These are phyloP conservation scores for Pichia sp. DNA, from an alignment of 1,139 yeast species.

Conservation along the genomic window DNA sequence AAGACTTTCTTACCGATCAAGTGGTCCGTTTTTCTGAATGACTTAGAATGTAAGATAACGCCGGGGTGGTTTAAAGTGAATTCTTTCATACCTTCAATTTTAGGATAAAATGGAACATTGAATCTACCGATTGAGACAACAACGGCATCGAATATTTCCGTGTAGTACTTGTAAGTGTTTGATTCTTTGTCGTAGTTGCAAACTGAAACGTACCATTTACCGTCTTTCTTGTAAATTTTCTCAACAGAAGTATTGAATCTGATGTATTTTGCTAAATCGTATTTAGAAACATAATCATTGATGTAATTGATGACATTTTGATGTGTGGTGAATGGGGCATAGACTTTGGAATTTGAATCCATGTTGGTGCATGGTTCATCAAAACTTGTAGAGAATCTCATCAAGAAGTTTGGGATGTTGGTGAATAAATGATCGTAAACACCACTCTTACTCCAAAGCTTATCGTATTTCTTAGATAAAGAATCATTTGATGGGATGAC, in stretches of 20 bases:
- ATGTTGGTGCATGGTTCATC: conserved; percentile 7
- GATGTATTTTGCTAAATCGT: conserved; percentile 36
- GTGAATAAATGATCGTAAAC: conserved; percentile 44
- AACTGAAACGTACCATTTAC: conserved; percentile 23
- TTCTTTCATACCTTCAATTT: conserved; percentile 41
- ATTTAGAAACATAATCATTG: conserved; percentile 32
- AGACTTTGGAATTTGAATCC: conserved; percentile 36
- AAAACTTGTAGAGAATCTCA: conserved; percentile 39
- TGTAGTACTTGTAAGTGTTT: conserved; percentile 32
- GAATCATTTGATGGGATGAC: not conserved
- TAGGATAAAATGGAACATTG: conserved; percentile 46
- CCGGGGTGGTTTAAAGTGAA: conserved; percentile 38
- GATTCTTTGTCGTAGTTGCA: conserved; percentile 21
- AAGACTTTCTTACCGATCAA: conserved; percentile 43
- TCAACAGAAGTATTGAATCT: conserved; percentile 43
- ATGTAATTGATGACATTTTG: conserved; percentile 31
- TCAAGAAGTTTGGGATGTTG: conserved; percentile 44
- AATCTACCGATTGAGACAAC: conserved; percentile 47
- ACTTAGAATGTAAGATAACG: conserved; percentile 43
- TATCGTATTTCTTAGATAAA: not conserved
- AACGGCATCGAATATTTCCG: conserved; percentile 42
- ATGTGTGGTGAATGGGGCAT: conserved; percentile 41
- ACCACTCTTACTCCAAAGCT: conserved; percentile 38
- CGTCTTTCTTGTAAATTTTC: conserved; percentile 29
- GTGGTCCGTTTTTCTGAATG: conserved; percentile 38